Evolutionary conservation across 345 rosid species (phyloP).

Genomic region (Rhodomyrtus tomentosa): DNA sequence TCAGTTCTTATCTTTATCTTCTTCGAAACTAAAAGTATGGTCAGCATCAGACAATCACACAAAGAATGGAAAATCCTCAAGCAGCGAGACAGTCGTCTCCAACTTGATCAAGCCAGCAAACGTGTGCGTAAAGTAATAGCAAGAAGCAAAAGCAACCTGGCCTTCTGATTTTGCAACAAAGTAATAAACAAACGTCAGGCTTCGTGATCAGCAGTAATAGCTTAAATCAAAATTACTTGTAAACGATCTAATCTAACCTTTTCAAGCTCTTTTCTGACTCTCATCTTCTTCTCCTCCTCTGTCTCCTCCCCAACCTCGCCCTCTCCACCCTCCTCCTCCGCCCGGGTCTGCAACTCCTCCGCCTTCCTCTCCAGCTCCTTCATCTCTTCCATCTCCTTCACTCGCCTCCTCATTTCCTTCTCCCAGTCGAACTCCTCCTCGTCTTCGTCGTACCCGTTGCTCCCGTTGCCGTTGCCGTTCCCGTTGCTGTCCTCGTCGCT

Average conservation of each 20-base stretch:
- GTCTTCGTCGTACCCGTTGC: slow-evolving; percentile 29
- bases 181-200: background rate
- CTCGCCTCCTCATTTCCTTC: slow-evolving; percentile 68
- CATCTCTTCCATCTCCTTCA: slow-evolving; percentile 75
- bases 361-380: slow-evolving; percentile 79
- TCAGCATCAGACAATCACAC: background rate
- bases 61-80: background rate
- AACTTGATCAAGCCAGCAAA: background rate
- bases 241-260: slow-evolving; percentile 30
- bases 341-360: slow-evolving; percentile 65
- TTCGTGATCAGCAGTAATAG: background rate
- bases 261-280: slow-evolving; percentile 79
- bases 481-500: slow-evolving; percentile 45
- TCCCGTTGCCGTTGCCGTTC: slow-evolving; percentile 27
- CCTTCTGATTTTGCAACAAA: background rate
- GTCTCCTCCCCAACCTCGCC: slow-evolving; percentile 34
- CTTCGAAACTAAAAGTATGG: background rate
- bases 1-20: background rate
- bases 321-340: slow-evolving; percentile 20
- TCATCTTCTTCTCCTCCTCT: slow-evolving; percentile 76
- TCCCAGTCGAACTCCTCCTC: slow-evolving; percentile 42
- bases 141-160: background rate
- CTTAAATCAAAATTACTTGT: background rate
- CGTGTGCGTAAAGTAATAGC: background rate
- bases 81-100: background rate